These are phyloP conservation scores for Malus hybrid DNA, from an alignment of 331 rosid genomes.

Conservation along the genomic window DNA sequence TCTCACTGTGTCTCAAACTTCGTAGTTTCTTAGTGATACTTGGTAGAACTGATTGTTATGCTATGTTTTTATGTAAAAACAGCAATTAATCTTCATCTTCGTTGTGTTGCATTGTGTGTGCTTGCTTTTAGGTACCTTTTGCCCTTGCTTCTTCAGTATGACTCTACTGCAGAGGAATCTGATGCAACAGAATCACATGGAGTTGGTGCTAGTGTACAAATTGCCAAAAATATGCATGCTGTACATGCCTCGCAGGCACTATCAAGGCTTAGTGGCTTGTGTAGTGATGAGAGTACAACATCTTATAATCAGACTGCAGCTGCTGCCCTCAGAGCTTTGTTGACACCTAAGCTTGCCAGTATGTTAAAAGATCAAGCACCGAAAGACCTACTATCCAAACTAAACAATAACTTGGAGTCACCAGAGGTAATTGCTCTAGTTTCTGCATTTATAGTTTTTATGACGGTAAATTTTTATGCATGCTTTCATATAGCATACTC, in stretches of 20 bases:
- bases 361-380: slow-evolving; percentile 82
- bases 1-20: not conserved
- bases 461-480: not conserved
- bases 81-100: not conserved
- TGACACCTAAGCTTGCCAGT: slow-evolving; percentile 93
- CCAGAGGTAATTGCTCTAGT: slow-evolving; percentile 62
- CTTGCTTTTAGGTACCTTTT: slow-evolving; percentile 66
- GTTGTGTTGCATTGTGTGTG: slow-evolving; percentile 11
- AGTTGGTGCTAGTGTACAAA: slow-evolving; percentile 95
- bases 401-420: slow-evolving; percentile 86
- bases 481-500: not conserved
- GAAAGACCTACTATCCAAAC: slow-evolving; percentile 77
- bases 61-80: not conserved
- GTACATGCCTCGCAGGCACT: slow-evolving; percentile 68
- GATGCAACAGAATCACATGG: slow-evolving; percentile 81
- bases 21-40: not conserved
- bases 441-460: not conserved
- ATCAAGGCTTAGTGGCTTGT: slow-evolving; percentile 89
- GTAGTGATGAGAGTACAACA: slow-evolving; percentile 52
- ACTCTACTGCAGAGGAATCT: slow-evolving; percentile 92
- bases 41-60: not conserved
- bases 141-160: slow-evolving; percentile 94
- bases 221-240: slow-evolving; percentile 92
- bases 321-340: slow-evolving; percentile 64
- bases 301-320: slow-evolving; percentile 75